Evolutionary conservation across 2,329 filamentous ascomycete species (phyloP).

Genomic region (Colletotrichum tabaci): DNA sequence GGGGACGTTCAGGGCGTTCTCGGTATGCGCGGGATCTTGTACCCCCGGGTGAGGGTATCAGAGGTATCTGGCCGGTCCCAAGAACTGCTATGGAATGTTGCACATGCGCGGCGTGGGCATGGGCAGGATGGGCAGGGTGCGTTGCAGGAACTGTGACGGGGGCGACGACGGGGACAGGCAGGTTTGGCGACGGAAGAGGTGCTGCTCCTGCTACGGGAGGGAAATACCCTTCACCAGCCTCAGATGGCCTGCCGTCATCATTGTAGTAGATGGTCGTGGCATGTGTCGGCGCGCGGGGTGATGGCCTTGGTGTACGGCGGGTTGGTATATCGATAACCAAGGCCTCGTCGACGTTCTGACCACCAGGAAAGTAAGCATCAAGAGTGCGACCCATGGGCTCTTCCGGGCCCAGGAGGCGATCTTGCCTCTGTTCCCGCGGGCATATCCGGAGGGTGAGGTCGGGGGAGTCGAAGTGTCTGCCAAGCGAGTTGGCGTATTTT

Average conservation of each 20-base stretch:
- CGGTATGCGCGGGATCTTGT: constrained; percentile 69
- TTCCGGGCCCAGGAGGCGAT: constrained; percentile 85
- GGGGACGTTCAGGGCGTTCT: constrained; percentile 72
- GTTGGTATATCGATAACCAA: constrained; percentile 89
- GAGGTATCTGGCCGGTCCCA: constrained; percentile 83
- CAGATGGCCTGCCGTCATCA: constrained; percentile 76
- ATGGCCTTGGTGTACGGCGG: constrained; percentile 83
- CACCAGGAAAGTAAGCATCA: constrained; percentile 87
- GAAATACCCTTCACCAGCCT: constrained; percentile 86
- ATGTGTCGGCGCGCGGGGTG: constrained; percentile 72
- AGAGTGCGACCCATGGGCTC: constrained; percentile 85
- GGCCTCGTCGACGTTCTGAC: constrained; percentile 90
- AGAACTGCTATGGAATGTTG: constrained; percentile 84
- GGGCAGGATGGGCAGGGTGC: constrained; percentile 47
- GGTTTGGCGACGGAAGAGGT: constrained; percentile 57
- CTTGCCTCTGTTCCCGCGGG: constrained; percentile 76
- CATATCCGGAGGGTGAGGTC: constrained; percentile 86
- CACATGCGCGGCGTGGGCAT: constrained; percentile 49
- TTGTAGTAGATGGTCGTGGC: constrained; percentile 66
- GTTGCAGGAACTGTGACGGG: constrained; percentile 53
- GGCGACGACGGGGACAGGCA: constrained; percentile 57
- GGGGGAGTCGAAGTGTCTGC: constrained; percentile 89
- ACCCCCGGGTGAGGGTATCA: constrained; percentile 86
- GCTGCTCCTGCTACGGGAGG: constrained; percentile 70
- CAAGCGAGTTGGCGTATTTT: constrained; percentile 95